Evolutionary conservation across 2,329 filamentous ascomycete species (phyloP).

Genomic region (Zymoseptoria tritici): DNA sequence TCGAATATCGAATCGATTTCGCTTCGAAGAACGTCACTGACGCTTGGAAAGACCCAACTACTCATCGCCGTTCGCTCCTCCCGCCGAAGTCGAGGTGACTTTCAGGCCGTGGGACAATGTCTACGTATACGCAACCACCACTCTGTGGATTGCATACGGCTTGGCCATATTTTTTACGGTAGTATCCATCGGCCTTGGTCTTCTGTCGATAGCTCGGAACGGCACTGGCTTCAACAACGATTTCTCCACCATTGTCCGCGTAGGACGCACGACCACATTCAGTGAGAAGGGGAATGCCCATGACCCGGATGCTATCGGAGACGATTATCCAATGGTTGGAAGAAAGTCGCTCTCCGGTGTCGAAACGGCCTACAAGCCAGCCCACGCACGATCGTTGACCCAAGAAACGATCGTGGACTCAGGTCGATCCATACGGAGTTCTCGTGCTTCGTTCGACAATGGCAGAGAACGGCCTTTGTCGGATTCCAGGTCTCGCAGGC

Average conservation of each 20-base stretch:
- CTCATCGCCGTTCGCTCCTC: conserved; percentile 3
- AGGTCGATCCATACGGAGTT: neutral
- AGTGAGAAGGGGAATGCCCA: neutral
- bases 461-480: neutral
- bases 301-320: neutral
- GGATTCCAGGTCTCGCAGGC: neutral
- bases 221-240: conserved; percentile 9
- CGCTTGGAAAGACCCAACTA: conserved; percentile 1
- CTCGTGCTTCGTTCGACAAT: neutral
- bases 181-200: conserved; percentile 4
- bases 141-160: conserved; percentile 12
- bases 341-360: neutral
- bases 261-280: neutral
- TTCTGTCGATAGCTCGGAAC: conserved; percentile 2
- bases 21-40: neutral
- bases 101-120: conserved; percentile 4
- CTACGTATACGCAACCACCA: conserved; percentile 7
- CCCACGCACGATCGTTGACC: neutral
- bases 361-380: neutral
- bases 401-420: neutral
- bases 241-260: conserved; percentile 13
- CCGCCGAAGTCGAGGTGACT: conserved; percentile 2
- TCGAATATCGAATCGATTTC: neutral
- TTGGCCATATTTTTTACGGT: conserved; percentile 8
- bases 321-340: neutral